Conservation (phyloP, 306 rosid genomes). For the Lathyrus sativus region DNA sequence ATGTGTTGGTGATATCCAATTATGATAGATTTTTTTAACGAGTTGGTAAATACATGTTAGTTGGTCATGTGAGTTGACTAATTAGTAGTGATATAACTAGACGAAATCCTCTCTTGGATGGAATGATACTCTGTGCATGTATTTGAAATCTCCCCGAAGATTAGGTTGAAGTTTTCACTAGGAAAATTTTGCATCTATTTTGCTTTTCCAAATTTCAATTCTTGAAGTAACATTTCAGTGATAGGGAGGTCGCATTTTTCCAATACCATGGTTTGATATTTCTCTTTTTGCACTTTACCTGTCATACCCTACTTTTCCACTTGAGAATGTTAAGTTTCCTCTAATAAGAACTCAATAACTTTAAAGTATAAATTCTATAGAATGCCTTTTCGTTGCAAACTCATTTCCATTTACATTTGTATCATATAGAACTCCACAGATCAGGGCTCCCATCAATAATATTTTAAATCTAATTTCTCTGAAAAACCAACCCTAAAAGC, state of each 20-base stretch:
- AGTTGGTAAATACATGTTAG: slow-evolving; percentile 15
- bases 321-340: too few relatives aligned
- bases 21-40: slow-evolving; percentile 7
- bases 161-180: not conserved
- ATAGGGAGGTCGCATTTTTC: slow-evolving; percentile 7
- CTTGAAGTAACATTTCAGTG: slow-evolving; percentile 17
- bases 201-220: slow-evolving; percentile 27
- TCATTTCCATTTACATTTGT: slow-evolving; percentile 5
- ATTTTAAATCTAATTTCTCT: slow-evolving; percentile 24
- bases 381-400: slow-evolving; percentile 11
- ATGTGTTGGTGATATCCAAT: slow-evolving; percentile 10
- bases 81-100: not conserved
- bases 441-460: slow-evolving; percentile 27
- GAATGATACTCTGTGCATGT: slow-evolving; percentile 14
- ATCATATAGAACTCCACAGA: slow-evolving; percentile 19
- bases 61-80: slow-evolving; percentile 19
- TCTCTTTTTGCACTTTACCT: slow-evolving; percentile 32
- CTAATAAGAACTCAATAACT: too few relatives aligned
- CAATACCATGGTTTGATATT: slow-evolving; percentile 20
- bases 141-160: not conserved
- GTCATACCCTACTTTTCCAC: too few relatives aligned
- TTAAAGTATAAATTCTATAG: slow-evolving; percentile 18
- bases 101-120: slow-evolving; percentile 11
- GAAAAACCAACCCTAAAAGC: slow-evolving; percentile 17
- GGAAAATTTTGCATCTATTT: slow-evolving; percentile 18